Conservation (phyloP, 257 asterid species). For the Solanum chiquidenum region DNA sequence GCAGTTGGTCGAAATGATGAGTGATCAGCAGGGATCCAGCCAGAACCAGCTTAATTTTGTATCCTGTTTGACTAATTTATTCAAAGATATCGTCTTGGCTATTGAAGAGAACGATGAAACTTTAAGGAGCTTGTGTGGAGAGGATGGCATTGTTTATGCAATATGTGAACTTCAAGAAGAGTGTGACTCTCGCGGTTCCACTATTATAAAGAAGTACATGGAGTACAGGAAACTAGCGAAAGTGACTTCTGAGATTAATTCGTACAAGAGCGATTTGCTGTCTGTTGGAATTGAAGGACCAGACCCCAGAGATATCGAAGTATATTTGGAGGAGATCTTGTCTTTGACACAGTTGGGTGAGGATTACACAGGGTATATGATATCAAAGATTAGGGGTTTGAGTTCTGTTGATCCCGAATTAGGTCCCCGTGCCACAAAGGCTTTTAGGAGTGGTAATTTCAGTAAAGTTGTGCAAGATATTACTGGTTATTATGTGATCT, state of each 20-base stretch:
- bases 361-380: conserved; percentile 87
- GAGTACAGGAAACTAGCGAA: conserved; percentile 58
- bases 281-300: conserved; percentile 74
- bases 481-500: conserved; percentile 76
- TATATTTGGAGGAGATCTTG: conserved; percentile 82
- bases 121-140: conserved; percentile 71
- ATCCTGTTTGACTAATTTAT: conserved; percentile 70
- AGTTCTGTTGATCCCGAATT: conserved; percentile 79
- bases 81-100: conserved; percentile 85
- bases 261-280: conserved; percentile 64
- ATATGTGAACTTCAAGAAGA: conserved; percentile 91
- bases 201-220: conserved; percentile 71
- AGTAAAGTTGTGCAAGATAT: conserved; percentile 75
- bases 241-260: conserved; percentile 76
- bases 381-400: conserved; percentile 67
- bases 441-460: conserved; percentile 90
- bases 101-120: conserved; percentile 78
- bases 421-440: conserved; percentile 79
- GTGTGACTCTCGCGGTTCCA: conserved; percentile 80
- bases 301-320: conserved; percentile 83
- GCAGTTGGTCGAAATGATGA: conserved; percentile 55
- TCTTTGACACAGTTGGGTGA: conserved; percentile 77
- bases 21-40: conserved; percentile 7
- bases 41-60: conserved; percentile 46
- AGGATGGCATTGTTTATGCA: conserved; percentile 90